phyloP scores from a whole-genome alignment of 352 stramenopile species.

The Phytophthora hibernalis region DNA sequence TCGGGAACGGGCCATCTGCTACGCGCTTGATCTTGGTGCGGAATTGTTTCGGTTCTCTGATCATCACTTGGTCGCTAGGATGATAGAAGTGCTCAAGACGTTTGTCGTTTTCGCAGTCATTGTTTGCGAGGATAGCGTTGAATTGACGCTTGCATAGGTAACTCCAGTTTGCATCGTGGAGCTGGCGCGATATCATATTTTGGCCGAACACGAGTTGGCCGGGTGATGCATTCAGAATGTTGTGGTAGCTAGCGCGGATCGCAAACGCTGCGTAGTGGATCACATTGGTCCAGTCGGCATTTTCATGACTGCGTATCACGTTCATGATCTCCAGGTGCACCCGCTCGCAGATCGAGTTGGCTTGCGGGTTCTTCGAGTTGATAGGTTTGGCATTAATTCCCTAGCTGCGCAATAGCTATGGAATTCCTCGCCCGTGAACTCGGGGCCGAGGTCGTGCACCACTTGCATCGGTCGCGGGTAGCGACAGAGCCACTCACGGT shows the following conservation, averaged over 20 bases:
- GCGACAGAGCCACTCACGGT: slow-evolving; percentile 6
- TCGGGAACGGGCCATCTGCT: neutral
- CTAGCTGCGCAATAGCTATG: neutral
- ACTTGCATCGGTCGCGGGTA: neutral
- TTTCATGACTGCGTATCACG: no score
- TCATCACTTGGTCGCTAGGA: neutral
- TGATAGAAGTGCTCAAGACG: slow-evolving; percentile 4
- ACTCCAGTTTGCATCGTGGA: slow-evolving; percentile 2
- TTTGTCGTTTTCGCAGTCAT: slow-evolving; percentile 4
- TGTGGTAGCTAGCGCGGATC: neutral
- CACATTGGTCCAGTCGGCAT: no score
- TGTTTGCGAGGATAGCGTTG: neutral
- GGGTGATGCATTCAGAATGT: neutral
- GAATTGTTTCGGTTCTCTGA: neutral
- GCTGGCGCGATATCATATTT: neutral
- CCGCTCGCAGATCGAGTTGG: slow-evolving; percentile 4
- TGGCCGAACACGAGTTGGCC: neutral
- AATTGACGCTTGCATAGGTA: slow-evolving; percentile 2
- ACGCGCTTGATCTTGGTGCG: neutral
- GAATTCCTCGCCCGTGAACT: slow-evolving; percentile 8
- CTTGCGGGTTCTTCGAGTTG: slow-evolving; percentile 3
- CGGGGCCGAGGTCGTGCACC: neutral
- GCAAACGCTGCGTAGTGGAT: no score
- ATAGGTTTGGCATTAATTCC: slow-evolving; percentile 4
- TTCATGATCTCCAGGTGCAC: slow-evolving; percentile 4